Evolutionary conservation across 768 basidiomycete species (phyloP), one percentile per base, ranked within the genome.

Genomic region (Artomyces pyxidatus): DNA sequence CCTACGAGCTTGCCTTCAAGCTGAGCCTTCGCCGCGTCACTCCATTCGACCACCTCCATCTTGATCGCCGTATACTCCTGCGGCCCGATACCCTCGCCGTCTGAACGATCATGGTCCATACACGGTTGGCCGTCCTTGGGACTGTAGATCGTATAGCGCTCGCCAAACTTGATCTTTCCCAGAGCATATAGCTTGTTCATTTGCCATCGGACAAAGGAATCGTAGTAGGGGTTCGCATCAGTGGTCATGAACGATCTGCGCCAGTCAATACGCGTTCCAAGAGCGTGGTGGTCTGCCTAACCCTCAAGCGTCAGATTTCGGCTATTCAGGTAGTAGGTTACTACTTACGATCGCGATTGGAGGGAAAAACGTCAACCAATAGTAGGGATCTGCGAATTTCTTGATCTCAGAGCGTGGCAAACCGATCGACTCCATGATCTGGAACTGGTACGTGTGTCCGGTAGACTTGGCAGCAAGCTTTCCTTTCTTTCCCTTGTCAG

Each of bases 121-220:
- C 96, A 99, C 0, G 96, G 95, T 62, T 98, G 96, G 2, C 93
- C 94, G 58, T 99, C 96, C 67, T 97, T 97, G 2, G 93, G 92
- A 55, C 90, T 94, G 76, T 96, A 99, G 62, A 99, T 90, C 12
- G 96, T 99, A 67, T 97, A 95, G 38, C 96, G 84, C 68, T 96
- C 88, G 42, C 96, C 96, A 62, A 97, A 99, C 68, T 95, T 96
- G 74, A 99, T 90, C 69, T 93, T 94, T 28, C 87, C 86, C 41
- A 92, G 73, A 37, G 71, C 72, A 67, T 90, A 76, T 8, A 98
- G 75, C 64, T 89, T 92, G 74, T 95, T 97, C 66, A 92, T 83
- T 63, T 99, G 96, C 96, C 96, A 99, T 28, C 93, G 83, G 42
- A 99, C 90, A 62, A 99, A 98, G 2, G 87, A 69, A 67, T 99